A percentile compares a stretch with the other conserved stretches of the same genome.
Evolutionary conservation across 2,329 filamentous ascomycete species (phyloP).

Genomic region (Colletotrichum sp.): DNA sequence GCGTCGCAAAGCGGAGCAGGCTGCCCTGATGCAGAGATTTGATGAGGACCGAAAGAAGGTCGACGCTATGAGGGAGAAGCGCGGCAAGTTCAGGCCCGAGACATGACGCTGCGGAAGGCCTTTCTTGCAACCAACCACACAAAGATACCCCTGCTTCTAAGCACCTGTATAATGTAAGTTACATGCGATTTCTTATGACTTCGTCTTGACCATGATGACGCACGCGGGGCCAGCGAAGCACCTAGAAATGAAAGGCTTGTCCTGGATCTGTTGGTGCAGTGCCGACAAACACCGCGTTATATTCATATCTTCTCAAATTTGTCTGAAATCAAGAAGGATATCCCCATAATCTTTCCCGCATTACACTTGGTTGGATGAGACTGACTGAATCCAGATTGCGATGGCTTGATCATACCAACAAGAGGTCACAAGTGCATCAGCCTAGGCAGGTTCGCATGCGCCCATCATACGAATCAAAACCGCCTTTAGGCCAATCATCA

Average conservation of each 20-base stretch:
- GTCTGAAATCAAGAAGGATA: slow-evolving; percentile 52
- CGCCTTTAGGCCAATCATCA: not conserved
- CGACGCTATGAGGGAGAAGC: slow-evolving; percentile 71
- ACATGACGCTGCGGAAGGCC: slow-evolving; percentile 31
- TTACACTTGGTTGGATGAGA: not conserved
- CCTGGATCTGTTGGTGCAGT: slow-evolving; percentile 38
- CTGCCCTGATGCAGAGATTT: slow-evolving; percentile 72
- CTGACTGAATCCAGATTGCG: not conserved
- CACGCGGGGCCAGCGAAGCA: slow-evolving; percentile 57
- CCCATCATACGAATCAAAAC: not conserved
- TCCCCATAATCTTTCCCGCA: not conserved
- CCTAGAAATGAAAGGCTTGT: slow-evolving; percentile 19
- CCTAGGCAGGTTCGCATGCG: not conserved
- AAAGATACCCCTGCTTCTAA: slow-evolving; percentile 6
- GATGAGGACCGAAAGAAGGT: slow-evolving; percentile 78
- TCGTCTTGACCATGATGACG: slow-evolving; percentile 49
- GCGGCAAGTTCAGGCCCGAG: slow-evolving; percentile 65
- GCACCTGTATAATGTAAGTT: slow-evolving; percentile 22
- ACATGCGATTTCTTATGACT: not conserved
- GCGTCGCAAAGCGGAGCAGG: slow-evolving; percentile 76
- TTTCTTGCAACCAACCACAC: not conserved
- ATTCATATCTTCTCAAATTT: slow-evolving; percentile 67
- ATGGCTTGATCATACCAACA: not conserved
- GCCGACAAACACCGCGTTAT: slow-evolving; percentile 69
- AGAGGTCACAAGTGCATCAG: not conserved